phyloP scores from a whole-genome alignment of 1,284 basidiomycete genomes.

The Melampsora medusae region DNA sequence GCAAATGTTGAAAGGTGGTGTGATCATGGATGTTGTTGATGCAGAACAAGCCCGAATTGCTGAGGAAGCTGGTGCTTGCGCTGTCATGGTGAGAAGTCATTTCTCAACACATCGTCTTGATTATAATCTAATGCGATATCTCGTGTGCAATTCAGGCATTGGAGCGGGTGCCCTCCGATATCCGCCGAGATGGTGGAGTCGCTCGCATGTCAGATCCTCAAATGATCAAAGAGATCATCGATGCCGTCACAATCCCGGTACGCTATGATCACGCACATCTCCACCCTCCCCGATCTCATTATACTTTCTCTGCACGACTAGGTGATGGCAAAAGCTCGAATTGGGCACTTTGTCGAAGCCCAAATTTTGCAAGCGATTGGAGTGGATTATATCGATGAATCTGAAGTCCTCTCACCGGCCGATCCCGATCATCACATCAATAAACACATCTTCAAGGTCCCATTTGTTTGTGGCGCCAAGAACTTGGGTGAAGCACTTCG shows the following conservation, averaged over 20 bases:
- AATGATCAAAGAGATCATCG: constrained; percentile 95
- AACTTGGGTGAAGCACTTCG: constrained; percentile 80
- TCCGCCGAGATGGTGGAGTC: constrained; percentile 82
- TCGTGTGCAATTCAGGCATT: constrained; percentile 49
- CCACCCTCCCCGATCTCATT: constrained; percentile 51
- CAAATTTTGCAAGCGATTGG: constrained; percentile 91
- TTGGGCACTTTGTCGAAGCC: constrained; percentile 97
- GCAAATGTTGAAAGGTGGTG: constrained; percentile 57
- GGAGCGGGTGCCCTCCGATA: constrained; percentile 93
- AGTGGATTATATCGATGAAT: constrained; percentile 93
- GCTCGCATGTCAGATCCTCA: constrained; percentile 90
- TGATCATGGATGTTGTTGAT: constrained; percentile 63
- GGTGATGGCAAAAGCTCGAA: constrained; percentile 89
- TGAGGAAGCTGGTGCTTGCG: constrained; percentile 94
- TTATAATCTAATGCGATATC: not conserved
- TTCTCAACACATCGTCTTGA: not conserved
- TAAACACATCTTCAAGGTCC: constrained; percentile 77
- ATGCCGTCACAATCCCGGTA: constrained; percentile 54
- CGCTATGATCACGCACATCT: constrained; percentile 54
- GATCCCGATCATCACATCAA: constrained; percentile 64
- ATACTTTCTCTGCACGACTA: constrained; percentile 67
- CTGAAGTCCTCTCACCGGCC: constrained; percentile 92
- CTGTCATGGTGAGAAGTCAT: constrained; percentile 76
- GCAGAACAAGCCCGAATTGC: constrained; percentile 88
- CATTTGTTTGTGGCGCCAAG: constrained; percentile 64